Percentiles rank a stretch among this genome's conserved stretches.
phyloP scores from a whole-genome alignment of 768 basidiomycete species.

The Zangia roseola region DNA sequence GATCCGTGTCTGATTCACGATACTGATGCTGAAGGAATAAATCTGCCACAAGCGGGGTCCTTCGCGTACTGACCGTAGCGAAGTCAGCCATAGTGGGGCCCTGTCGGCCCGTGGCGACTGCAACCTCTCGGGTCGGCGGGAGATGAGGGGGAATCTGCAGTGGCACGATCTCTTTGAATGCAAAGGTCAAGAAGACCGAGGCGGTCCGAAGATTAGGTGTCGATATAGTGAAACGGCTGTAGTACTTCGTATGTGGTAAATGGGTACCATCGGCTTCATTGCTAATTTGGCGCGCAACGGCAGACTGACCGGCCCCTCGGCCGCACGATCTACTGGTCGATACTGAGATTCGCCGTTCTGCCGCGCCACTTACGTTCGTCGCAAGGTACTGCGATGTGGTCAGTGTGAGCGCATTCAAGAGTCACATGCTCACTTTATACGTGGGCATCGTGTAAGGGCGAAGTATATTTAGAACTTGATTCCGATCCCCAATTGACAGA shows the following conservation, averaged over 20 bases:
- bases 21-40: constrained; percentile 25
- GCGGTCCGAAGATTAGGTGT: constrained; percentile 41
- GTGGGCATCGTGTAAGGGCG: constrained; percentile 38
- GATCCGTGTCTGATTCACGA: constrained; percentile 33
- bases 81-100: constrained; percentile 60
- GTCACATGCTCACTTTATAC: constrained; percentile 28
- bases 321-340: constrained; percentile 22
- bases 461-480: constrained; percentile 41
- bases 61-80: constrained; percentile 37
- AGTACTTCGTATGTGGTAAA: constrained; percentile 18
- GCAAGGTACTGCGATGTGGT: constrained; percentile 24
- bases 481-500: constrained; percentile 37
- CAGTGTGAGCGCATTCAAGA: constrained; percentile 9
- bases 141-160: constrained; percentile 50
- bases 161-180: constrained; percentile 45
- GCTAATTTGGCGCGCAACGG: constrained; percentile 5
- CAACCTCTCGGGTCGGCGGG: constrained; percentile 46
- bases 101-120: constrained; percentile 41
- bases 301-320: constrained; percentile 16
- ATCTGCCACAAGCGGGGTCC: constrained; percentile 53
- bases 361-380: constrained; percentile 28
- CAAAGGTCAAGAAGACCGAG: constrained; percentile 54
- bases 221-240: constrained; percentile 18
- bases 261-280: constrained; percentile 10
- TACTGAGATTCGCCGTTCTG: constrained; percentile 12